Evolutionary conservation across 441 rosid genomes (phyloP), one percentile per base, ranked within the genome.

Genomic region (Pelargonium hybrid): DNA sequence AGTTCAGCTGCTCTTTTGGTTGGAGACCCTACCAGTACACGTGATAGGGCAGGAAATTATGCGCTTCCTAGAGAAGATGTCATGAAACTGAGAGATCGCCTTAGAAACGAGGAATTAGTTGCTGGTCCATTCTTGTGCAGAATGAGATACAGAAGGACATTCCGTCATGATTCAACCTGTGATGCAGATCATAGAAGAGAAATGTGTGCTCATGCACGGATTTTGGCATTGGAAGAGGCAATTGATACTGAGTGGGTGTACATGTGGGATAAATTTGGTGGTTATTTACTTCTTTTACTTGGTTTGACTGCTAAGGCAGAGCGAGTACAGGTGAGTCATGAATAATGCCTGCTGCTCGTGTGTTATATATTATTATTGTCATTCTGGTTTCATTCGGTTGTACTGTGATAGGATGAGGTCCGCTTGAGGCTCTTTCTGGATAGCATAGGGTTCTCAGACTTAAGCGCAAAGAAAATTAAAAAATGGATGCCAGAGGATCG

Each of bases 401-500:
- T 54, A 13, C 43, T 82, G 59, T 72, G 74, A 72, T 70, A 96
- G 98, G 99, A 96, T 74, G 99, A 93, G 85, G 98, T 96, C 67
- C 98, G 99, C 70, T 81, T 96, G 83, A 87, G 95, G 82, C 97
- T 96, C 67, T 96, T 96, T 81, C 97, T 96, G 73, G 99, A 96
- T 77, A 96, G 99, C 91, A 96, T 96, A 69, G 99, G 99, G 68
- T 88, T 93, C 76, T 86, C 99, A 20, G 98, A 96, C 83, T 85
- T 96, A 62, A 96, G 96, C 86, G 99, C 98, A 69, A 88, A 89
- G 87, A 96, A 93, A 86, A 96, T 96, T 68, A 93, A 95, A 77
- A 96, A 93, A 75, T 96, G 99, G 99, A 90, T 87, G 98, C 99
- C 99, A 52, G 99, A 96, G 84, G 99, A 96, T 75, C 97, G 93